A percentile compares a stretch with the other conserved stretches of the same genome.
phyloP scores from a whole-genome alignment of 148 eudicot species.

The Amaranthus hypochondriacus region DNA sequence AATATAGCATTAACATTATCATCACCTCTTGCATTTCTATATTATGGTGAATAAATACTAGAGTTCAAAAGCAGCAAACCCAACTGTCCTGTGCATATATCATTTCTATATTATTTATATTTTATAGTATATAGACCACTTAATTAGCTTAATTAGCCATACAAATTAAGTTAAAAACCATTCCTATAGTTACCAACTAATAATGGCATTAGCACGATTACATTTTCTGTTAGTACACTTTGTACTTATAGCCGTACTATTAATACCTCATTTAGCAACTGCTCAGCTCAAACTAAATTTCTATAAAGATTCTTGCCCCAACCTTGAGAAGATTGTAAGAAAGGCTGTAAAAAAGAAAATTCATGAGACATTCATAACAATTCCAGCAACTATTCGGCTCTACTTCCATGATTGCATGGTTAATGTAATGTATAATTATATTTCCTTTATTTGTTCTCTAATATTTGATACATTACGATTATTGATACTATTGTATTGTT shows the following conservation, averaged over 20 bases:
- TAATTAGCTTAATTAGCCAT: no score
- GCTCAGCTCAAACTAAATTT: constrained; percentile 23
- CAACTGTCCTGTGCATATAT: no score
- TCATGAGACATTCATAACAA: constrained; percentile 53
- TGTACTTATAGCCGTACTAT: background rate
- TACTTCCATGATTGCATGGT: constrained; percentile 73
- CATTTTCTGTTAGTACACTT: background rate
- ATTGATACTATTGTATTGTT: background rate
- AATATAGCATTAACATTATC: no score
- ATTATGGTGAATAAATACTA: no score
- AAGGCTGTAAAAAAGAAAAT: constrained; percentile 42
- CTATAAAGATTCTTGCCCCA: constrained; percentile 47
- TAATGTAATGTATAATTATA: constrained; percentile 24
- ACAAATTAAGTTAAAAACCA: no score
- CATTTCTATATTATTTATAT: no score
- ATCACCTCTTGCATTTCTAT: no score
- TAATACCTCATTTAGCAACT: background rate
- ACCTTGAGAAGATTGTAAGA: constrained; percentile 51
- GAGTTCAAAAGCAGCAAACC: no score
- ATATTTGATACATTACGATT: background rate
- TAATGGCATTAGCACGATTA: background rate
- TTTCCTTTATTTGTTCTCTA: background rate
- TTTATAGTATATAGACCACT: no score
- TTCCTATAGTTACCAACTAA: background rate
- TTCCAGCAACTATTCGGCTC: constrained; percentile 59